These are phyloP conservation scores for Waitea zeae DNA, from an alignment of 1,284 basidiomycete species.

Conservation along the genomic window DNA sequence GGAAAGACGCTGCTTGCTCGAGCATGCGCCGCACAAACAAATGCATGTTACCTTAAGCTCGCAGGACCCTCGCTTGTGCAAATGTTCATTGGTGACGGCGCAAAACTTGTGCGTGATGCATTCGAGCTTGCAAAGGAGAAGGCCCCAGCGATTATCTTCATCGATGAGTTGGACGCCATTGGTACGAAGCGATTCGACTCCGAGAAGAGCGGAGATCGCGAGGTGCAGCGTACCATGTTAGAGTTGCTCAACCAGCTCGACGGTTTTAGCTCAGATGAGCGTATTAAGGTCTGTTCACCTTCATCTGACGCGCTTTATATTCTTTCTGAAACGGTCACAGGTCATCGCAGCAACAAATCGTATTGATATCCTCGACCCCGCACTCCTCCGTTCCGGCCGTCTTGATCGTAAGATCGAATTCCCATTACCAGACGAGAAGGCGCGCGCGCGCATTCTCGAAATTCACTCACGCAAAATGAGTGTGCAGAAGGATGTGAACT, in stretches of 20 bases:
- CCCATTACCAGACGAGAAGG: constrained; percentile 61
- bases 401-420: constrained; percentile 74
- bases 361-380: constrained; percentile 90
- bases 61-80: constrained; percentile 66
- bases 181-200: constrained; percentile 73
- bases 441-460: constrained; percentile 57
- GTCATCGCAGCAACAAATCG: constrained; percentile 98
- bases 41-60: constrained; percentile 67
- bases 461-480: constrained; percentile 92
- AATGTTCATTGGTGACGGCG: constrained; percentile 77
- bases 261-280: constrained; percentile 73
- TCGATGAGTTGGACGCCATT: constrained; percentile 69
- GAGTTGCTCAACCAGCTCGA: constrained; percentile 70
- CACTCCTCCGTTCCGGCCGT: constrained; percentile 58
- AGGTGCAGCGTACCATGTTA: constrained; percentile 71
- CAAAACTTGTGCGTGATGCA: constrained; percentile 63
- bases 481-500: constrained; percentile 57
- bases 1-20: constrained; percentile 67
- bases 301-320: not conserved
- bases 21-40: constrained; percentile 70
- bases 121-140: constrained; percentile 69
- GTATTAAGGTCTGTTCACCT: constrained; percentile 69
- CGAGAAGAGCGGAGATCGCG: constrained; percentile 63
- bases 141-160: constrained; percentile 68
- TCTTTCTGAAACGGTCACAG: constrained; percentile 22